phyloP scores from a whole-genome alignment of 2,329 filamentous ascomycete genomes.

The Phaeosphaeriaceae sp. region DNA sequence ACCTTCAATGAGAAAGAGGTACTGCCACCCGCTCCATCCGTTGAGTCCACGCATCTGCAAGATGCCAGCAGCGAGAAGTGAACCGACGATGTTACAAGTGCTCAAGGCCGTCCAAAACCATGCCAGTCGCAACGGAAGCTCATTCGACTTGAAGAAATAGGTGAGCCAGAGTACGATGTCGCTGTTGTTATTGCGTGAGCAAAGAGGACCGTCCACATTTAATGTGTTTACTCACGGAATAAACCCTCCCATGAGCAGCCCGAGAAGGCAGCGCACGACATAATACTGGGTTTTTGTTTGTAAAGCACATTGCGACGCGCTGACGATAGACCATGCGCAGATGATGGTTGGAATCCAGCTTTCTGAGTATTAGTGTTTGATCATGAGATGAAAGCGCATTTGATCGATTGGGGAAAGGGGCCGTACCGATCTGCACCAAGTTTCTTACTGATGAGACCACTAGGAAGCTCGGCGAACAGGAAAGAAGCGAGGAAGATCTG shows the following conservation, averaged over 20 bases:
- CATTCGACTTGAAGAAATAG: constrained; percentile 51
- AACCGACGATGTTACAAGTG: constrained; percentile 46
- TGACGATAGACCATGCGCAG: constrained; percentile 44
- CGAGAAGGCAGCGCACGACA: constrained; percentile 49
- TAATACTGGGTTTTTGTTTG: constrained; percentile 45
- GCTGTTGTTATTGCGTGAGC: constrained; percentile 33
- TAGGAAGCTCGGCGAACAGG: constrained; percentile 58
- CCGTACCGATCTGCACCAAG: constrained; percentile 55
- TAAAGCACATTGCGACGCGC: constrained; percentile 47
- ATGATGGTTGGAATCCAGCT: constrained; percentile 48
- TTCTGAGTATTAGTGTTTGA: constrained; percentile 2
- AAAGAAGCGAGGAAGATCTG: constrained; percentile 50
- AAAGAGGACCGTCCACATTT: too few species aligned
- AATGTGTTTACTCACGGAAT: constrained; percentile 32
- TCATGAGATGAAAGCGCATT: too few species aligned
- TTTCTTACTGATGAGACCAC: constrained; percentile 60
- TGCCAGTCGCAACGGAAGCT: constrained; percentile 51
- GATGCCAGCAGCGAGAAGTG: constrained; percentile 50
- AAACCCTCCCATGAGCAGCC: constrained; percentile 46
- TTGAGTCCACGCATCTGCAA: constrained; percentile 52
- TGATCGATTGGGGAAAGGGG: too few species aligned
- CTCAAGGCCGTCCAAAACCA: constrained; percentile 54
- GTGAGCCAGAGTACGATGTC: constrained; percentile 52
- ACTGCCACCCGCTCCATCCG: constrained; percentile 53
- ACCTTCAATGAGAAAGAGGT: constrained; percentile 61